These are phyloP conservation scores for Pythium aristosporum DNA, from an alignment of 352 stramenopile genomes.

Conservation along the genomic window DNA sequence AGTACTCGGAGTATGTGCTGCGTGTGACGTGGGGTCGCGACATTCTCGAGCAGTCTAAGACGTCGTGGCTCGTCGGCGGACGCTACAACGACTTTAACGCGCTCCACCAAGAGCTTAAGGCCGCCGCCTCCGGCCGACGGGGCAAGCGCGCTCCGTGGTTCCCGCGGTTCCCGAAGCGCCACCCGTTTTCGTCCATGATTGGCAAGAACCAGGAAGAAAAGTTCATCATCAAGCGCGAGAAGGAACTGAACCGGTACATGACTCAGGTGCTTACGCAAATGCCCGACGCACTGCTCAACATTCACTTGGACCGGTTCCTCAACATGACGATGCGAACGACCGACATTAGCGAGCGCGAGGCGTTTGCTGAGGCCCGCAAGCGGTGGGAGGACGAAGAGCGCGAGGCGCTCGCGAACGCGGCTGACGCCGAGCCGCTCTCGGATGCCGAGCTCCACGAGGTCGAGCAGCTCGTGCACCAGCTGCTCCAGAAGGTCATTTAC, in stretches of 20 bases:
- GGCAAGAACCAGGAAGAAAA: slow-evolving; percentile 91
- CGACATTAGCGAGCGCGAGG: slow-evolving; percentile 87
- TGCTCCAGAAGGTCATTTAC: slow-evolving; percentile 90
- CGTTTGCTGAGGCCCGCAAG: slow-evolving; percentile 84
- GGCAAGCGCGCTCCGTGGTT: slow-evolving; percentile 89
- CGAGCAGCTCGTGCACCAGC: slow-evolving; percentile 85
- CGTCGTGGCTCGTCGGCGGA: slow-evolving; percentile 83
- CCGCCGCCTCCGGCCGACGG: slow-evolving; percentile 73
- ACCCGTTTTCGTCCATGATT: slow-evolving; percentile 90
- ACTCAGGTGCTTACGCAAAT: slow-evolving; percentile 90
- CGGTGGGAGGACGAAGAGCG: slow-evolving; percentile 88
- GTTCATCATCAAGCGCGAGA: slow-evolving; percentile 90
- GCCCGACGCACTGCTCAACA: slow-evolving; percentile 84
- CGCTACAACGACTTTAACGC: slow-evolving; percentile 91
- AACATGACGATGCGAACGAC: slow-evolving; percentile 84
- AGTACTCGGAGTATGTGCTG: slow-evolving; percentile 90
- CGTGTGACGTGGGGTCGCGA: slow-evolving; percentile 87
- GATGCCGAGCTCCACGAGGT: slow-evolving; percentile 88
- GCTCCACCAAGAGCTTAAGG: slow-evolving; percentile 87
- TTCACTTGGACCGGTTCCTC: slow-evolving; percentile 90
- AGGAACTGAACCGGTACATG: slow-evolving; percentile 91
- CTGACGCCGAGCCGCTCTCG: slow-evolving; percentile 82
- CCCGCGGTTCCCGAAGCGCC: slow-evolving; percentile 87
- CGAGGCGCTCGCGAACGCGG: slow-evolving; percentile 81
- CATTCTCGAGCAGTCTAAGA: slow-evolving; percentile 88